Base-by-base conservation (phyloP, 257 asterid species). In the Coffea canephora region DNA sequence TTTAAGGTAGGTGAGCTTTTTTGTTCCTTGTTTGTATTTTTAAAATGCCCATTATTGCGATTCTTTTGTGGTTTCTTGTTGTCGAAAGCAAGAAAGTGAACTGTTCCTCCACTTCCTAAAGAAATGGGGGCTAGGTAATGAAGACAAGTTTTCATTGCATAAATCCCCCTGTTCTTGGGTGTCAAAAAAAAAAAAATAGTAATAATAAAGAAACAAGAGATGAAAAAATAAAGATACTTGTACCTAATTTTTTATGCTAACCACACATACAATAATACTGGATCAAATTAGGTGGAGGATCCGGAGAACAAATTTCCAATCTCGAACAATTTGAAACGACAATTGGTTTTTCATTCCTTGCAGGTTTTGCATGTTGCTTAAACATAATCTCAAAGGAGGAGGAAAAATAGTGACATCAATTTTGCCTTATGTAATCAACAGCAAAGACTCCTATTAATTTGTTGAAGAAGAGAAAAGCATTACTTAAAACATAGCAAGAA, bases 31-130 rank as follows among this genome's bases (percentile, higher is more conserved):
- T 39, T 1, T 39, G 43, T 21, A 46, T 36, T 25, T 4, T 52
- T 2, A 39, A 4, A 77, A 21, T 34, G 8, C 73, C 41, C 43
- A 52, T 67, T 50, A 52, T 57, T 52, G 70, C 54, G 39, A 68
- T 68, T 77, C 74, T 50, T 77, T 67, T 68, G 81, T 68, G 81
- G 76, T 69, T 78, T 48, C 27, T 50, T 70, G 25, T 41, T 78
- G 82, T 62, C 82, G 66, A 78, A 78, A 78, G 77, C 46, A 69
- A 39, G 75, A 27, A 54, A 67, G 34, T 31, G 34, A 31, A 31
- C 34, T 31, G 34, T 31, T 31, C 34, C 34, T 31, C 34, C 34
- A 31, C 34, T 31, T 31, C 34, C 34, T 31, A 31, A 31, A 31
- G 34, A 31, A 31, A 31, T 31, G 34, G 34, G 34, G 34, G 34